phyloP scores from a whole-genome alignment of 2,329 filamentous ascomycete species.

The Fusarium nanum region DNA sequence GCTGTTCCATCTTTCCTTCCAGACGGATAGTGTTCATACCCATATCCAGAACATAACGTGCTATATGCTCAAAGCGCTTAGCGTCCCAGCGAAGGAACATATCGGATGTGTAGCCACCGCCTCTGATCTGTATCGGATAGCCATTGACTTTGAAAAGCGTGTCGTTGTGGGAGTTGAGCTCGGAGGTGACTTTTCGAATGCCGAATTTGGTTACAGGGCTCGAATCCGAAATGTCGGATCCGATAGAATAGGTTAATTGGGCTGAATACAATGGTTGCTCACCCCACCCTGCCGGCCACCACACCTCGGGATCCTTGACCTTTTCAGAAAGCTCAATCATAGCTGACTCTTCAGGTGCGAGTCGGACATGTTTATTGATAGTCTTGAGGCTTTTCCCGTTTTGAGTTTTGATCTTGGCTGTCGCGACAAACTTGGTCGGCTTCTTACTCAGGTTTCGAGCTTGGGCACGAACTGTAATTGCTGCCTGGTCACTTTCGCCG shows the following conservation, averaged over 20 bases:
- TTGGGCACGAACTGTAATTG: not conserved
- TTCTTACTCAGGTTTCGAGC: not conserved
- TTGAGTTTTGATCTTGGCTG: not conserved
- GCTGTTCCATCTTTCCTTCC: constrained; percentile 6
- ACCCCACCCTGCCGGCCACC: constrained; percentile 2
- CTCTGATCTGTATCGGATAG: not conserved
- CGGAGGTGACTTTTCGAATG: not conserved
- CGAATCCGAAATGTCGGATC: not conserved
- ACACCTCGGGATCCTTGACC: not conserved
- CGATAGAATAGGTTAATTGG: not conserved
- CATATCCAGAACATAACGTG: not conserved
- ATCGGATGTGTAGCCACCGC: not conserved
- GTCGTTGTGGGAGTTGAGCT: not conserved
- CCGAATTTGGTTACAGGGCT: not conserved
- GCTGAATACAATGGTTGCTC: not conserved
- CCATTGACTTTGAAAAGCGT: not conserved
- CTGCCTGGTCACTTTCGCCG: not conserved
- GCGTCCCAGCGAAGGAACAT: constrained; percentile 4
- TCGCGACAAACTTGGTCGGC: not conserved
- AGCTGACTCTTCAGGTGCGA: not conserved
- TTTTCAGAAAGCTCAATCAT: not conserved
- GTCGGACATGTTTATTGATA: not conserved
- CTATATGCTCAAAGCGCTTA: not conserved
- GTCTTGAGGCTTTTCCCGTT: not conserved
- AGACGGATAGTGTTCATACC: constrained; percentile 5